phyloP scores from a whole-genome alignment of 73 alveolate genomes.

The Paramecium tetraurelia region DNA sequence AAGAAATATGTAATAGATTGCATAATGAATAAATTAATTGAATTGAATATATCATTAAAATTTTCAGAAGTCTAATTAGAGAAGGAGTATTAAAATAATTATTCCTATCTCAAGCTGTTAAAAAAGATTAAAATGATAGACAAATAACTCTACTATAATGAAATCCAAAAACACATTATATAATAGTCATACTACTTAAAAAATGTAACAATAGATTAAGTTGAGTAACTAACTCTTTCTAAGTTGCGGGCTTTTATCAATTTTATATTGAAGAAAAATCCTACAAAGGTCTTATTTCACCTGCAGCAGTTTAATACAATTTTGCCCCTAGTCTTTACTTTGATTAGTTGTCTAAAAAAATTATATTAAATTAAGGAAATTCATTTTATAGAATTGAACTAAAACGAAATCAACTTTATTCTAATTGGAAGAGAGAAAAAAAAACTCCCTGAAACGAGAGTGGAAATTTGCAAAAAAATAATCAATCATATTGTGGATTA shows the following conservation, averaged over 20 bases:
- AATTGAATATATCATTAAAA: background rate
- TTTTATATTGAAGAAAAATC: background rate
- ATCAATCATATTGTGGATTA: background rate
- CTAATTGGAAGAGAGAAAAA: background rate
- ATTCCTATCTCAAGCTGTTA: background rate
- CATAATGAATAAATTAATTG: background rate
- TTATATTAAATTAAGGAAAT: background rate
- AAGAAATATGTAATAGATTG: background rate
- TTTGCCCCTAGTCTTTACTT: background rate
- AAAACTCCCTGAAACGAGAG: background rate
- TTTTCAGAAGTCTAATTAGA: background rate
- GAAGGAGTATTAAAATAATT: background rate
- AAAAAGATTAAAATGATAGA: background rate
- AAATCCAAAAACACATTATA: background rate
- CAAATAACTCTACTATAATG: background rate
- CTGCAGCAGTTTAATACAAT: background rate
- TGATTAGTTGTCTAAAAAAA: background rate
- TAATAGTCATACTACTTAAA: background rate
- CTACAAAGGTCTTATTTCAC: background rate
- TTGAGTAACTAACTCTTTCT: background rate
- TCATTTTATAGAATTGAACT: background rate
- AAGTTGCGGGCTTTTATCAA: background rate
- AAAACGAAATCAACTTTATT: background rate
- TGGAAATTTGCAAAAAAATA: background rate
- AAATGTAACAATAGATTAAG: background rate